Evolutionary conservation across 805 yeast species (phyloP), one percentile per base, ranked within the genome.

Genomic region (Metschnikowia hibisci): DNA sequence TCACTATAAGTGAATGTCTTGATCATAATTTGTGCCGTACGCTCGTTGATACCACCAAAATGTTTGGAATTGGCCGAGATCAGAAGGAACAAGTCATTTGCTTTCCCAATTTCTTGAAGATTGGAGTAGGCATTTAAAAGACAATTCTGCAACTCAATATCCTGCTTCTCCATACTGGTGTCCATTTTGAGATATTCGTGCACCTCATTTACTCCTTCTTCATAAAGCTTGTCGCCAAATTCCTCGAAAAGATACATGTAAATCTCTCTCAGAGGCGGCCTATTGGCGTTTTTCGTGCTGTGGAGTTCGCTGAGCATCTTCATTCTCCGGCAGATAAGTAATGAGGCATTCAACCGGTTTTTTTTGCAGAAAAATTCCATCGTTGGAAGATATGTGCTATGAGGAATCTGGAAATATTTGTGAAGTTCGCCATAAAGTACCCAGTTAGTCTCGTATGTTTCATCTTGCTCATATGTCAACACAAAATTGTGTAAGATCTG

Each of bases 181-280:
- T 86, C 95, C 73, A 82, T 74, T 43, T 84, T 81, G 56, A 82
- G 63, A 36, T 75, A 72, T 42, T 78, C 74, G 51, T 84, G 87
- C 3, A 86, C 60, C 44, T 81, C 83, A 38, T 68, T 68, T 13
- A 84, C 78, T 0, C 91, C 93, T 6, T 80, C 81, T 44, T 75
- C 80, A 51, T 81, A 85, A 27, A 72, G 62, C 41, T 66, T 64
- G 38, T 71, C 69, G 1, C 88, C 85, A 62, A 84, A 84, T 37
- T 75, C 75, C 40, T 74, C 67, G 56, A 86, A 80, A 18, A 85
- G 59, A 50, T 76, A 76, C 42, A 73, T 60, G 53, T 84, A 87
- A 60, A 84, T 76, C 16, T 78, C 81, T 14, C 47, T 39, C 51
- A 43, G 51, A 2, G 57, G 57, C 2, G 57, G 53, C 6, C 22